Conservation (phyloP, 2,329 filamentous ascomycete genomes). For the Fusarium pseudonygamai region DNA sequence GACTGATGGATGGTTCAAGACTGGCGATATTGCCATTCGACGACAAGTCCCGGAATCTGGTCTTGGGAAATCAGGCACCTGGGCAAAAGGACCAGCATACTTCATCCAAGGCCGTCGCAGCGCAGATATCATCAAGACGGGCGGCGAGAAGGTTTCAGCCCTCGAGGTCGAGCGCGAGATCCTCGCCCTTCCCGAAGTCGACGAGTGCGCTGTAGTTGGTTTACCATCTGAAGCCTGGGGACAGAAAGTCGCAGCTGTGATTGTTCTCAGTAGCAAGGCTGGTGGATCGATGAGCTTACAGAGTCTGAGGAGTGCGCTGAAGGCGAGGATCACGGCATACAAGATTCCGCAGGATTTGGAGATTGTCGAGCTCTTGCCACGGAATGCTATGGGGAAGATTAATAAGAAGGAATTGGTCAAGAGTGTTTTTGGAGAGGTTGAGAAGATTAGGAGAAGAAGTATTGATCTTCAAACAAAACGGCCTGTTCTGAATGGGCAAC, state of each 20-base stretch:
- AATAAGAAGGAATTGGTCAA: slow-evolving; percentile 74
- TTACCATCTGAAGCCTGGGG: slow-evolving; percentile 91
- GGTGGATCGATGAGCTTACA: slow-evolving; percentile 68
- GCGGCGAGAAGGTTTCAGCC: slow-evolving; percentile 89
- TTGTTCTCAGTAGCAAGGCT: slow-evolving; percentile 72
- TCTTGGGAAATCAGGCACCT: slow-evolving; percentile 53
- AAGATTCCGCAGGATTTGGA: slow-evolving; percentile 93
- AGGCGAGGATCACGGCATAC: slow-evolving; percentile 79
- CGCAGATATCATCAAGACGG: slow-evolving; percentile 97
- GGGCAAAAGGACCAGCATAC: slow-evolving; percentile 76
- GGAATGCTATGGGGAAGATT: slow-evolving; percentile 98
- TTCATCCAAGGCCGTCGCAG: slow-evolving; percentile 90
- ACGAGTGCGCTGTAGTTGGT: slow-evolving; percentile 88
- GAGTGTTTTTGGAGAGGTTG: slow-evolving; percentile 57
- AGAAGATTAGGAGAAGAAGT: slow-evolving; percentile 9
- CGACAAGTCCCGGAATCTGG: slow-evolving; percentile 55
- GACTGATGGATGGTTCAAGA: slow-evolving; percentile 10
- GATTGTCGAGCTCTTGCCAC: slow-evolving; percentile 79
- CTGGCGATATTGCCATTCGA: slow-evolving; percentile 6
- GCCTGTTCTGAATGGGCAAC: background rate
- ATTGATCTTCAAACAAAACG: background rate
- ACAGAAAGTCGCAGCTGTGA: slow-evolving; percentile 88
- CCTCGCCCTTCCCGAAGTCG: slow-evolving; percentile 79
- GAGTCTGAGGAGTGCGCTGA: slow-evolving; percentile 82
- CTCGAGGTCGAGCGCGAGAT: slow-evolving; percentile 95